Conservation (phyloP, 73 alveolate genomes). For the Paramecium pentaurelia region DNA sequence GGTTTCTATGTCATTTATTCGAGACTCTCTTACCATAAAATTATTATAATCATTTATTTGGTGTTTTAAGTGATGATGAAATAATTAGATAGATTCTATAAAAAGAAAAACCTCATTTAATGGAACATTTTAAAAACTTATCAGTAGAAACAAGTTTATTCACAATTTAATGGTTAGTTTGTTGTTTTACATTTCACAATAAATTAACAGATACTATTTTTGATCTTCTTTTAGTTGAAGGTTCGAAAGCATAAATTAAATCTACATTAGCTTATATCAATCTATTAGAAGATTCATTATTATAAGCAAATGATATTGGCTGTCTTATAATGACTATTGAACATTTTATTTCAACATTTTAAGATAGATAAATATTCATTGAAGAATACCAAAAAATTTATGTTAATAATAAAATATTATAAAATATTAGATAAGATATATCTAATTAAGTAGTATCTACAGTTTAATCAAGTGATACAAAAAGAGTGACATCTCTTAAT, state of each 20-base stretch:
- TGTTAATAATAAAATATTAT: neutral
- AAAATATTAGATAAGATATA: neutral
- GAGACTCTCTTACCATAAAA: conserved; percentile 48
- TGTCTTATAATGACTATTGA: neutral
- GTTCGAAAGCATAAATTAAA: conserved; percentile 14
- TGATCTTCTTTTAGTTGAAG: neutral
- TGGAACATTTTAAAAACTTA: neutral
- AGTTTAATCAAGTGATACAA: neutral
- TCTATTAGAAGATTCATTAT: neutral
- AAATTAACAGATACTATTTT: neutral
- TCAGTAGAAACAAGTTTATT: conserved; percentile 25
- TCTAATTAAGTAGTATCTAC: neutral
- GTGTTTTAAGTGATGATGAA: conserved; percentile 48
- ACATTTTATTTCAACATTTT: neutral
- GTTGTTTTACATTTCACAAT: conserved; percentile 42
- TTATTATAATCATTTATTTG: conserved; percentile 52
- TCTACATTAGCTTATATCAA: neutral
- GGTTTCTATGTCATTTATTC: conserved; percentile 47
- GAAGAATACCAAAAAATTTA: neutral
- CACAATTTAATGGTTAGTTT: conserved; percentile 43
- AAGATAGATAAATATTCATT: neutral
- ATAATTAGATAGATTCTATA: neutral
- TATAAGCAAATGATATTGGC: neutral
- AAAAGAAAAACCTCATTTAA: neutral
- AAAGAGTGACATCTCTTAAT: neutral